A percentile compares a stretch with the other conserved stretches of the same genome.
Conservation (phyloP, 73 alveolate species). For the Symbiodinium pilosum region DNA sequence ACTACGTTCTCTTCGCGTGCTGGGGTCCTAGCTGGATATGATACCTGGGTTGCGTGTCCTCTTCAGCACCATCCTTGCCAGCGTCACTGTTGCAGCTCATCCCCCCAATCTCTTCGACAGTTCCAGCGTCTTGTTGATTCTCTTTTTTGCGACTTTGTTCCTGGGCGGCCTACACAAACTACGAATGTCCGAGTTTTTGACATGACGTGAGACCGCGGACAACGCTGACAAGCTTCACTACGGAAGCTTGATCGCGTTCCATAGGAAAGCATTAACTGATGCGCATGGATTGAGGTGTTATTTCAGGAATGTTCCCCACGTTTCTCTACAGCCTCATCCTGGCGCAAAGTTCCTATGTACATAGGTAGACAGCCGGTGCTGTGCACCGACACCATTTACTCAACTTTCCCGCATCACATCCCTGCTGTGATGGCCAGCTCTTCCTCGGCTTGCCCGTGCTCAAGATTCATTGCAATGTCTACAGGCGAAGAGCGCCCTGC, state of each 20-base stretch:
- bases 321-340: background rate
- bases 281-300: background rate
- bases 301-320: too few relatives aligned
- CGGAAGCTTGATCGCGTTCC: background rate
- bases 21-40: slow-evolving; percentile 45
- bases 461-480: too few relatives aligned
- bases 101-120: too few relatives aligned
- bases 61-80: background rate
- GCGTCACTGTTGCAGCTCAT: too few relatives aligned
- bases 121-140: too few relatives aligned
- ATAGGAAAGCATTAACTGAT: background rate
- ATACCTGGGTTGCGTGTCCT: slow-evolving; percentile 27
- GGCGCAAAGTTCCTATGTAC: background rate
- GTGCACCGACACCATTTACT: background rate
- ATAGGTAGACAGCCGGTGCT: background rate
- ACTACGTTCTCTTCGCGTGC: background rate
- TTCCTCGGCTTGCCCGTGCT: background rate
- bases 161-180: background rate
- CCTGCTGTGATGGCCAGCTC: background rate
- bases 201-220: background rate
- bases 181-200: background rate
- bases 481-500: too few relatives aligned
- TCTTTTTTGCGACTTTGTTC: background rate
- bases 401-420: background rate
- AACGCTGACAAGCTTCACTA: background rate